phyloP scores from a whole-genome alignment of 1,139 yeast species.

The Hansenula lynferdii region DNA sequence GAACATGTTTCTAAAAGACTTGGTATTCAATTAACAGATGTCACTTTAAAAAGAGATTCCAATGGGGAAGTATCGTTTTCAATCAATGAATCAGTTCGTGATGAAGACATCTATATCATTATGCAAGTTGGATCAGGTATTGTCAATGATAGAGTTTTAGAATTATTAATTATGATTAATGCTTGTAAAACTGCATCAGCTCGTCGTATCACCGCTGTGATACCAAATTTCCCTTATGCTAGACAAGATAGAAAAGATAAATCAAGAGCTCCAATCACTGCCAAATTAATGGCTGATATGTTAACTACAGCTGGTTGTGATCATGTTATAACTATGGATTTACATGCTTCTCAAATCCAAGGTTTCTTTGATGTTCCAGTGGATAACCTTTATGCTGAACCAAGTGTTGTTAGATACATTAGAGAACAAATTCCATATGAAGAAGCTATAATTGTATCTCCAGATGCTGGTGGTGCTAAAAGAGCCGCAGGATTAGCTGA shows the following conservation, averaged over 20 bases:
- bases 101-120: slow-evolving; percentile 88
- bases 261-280: slow-evolving; percentile 95
- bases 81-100: slow-evolving; percentile 93
- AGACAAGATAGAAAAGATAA: slow-evolving; percentile 97
- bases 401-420: slow-evolving; percentile 85
- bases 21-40: slow-evolving; percentile 58
- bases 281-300: slow-evolving; percentile 94
- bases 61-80: slow-evolving; percentile 89
- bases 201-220: slow-evolving; percentile 88
- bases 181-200: slow-evolving; percentile 97
- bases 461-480: slow-evolving; percentile 99
- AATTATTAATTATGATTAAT: slow-evolving; percentile 83
- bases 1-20: slow-evolving; percentile 72
- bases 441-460: slow-evolving; percentile 84
- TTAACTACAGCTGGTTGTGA: slow-evolving; percentile 94
- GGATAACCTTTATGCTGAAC: slow-evolving; percentile 94
- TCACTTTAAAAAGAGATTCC: slow-evolving; percentile 65
- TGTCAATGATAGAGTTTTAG: slow-evolving; percentile 86
- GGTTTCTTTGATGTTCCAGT: slow-evolving; percentile 97
- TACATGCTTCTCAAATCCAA: slow-evolving; percentile 96
- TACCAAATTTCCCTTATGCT: slow-evolving; percentile 96
- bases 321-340: slow-evolving; percentile 96
- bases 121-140: slow-evolving; percentile 89
- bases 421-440: slow-evolving; percentile 64
- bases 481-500: slow-evolving; percentile 97